phyloP scores from a whole-genome alignment of 73 alveolate species.

The Durusdinium trenchii region DNA sequence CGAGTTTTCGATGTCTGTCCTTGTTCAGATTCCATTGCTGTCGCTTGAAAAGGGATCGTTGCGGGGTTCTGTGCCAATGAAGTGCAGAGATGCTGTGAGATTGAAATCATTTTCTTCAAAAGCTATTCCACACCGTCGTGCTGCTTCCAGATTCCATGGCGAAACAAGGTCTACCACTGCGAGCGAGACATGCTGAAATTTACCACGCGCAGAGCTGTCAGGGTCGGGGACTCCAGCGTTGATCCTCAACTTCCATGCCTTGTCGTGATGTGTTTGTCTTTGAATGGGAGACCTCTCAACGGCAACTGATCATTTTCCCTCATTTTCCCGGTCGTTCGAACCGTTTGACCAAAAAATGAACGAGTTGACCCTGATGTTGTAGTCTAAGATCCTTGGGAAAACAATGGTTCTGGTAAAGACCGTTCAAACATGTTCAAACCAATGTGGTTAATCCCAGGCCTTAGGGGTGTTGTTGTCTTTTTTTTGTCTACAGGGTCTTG shows the following conservation, averaged over 20 bases:
- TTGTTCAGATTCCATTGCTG: too few species aligned
- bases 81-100: too few species aligned
- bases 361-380: too few species aligned
- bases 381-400: too few species aligned
- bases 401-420: neutral
- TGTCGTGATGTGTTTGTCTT: too few species aligned
- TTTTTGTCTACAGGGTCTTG: neutral
- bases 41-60: too few species aligned
- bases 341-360: neutral
- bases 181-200: conserved; percentile 92
- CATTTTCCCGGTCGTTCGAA: neutral
- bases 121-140: too few species aligned
- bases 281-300: neutral
- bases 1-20: neutral
- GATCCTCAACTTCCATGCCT: too few species aligned
- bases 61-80: too few species aligned
- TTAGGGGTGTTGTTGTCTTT: neutral
- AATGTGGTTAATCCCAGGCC: neutral
- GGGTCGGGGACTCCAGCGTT: too few species aligned
- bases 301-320: neutral
- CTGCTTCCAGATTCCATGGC: too few species aligned
- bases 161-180: conserved; percentile 64
- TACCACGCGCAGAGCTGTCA: conserved; percentile 75
- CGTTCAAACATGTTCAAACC: neutral
- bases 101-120: too few species aligned